Conservation (phyloP, 306 rosid species). For the Pterocarpus santalinus region DNA sequence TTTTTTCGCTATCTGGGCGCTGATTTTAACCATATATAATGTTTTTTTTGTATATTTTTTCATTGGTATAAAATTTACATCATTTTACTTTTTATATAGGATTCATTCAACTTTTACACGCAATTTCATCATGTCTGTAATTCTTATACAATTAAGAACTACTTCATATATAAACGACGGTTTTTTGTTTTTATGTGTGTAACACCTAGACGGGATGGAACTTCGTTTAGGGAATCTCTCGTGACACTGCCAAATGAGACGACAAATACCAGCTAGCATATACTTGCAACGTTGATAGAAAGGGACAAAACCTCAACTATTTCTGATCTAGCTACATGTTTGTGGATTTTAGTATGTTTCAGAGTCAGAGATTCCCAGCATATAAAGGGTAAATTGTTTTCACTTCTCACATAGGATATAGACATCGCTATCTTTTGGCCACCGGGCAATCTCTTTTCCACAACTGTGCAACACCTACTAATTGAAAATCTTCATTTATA, state of each 20-base stretch:
- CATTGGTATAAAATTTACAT: too few species aligned
- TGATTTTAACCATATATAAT: too few species aligned
- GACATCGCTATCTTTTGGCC: slow-evolving; percentile 17
- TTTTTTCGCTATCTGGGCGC: too few species aligned
- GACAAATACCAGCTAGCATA: slow-evolving; percentile 12
- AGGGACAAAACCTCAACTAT: slow-evolving; percentile 35
- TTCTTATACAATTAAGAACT: too few species aligned
- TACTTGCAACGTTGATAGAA: slow-evolving; percentile 12
- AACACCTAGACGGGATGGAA: neutral
- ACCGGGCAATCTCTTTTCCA: neutral
- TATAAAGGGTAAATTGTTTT: slow-evolving; percentile 26
- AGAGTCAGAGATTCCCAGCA: slow-evolving; percentile 45
- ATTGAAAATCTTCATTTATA: neutral
- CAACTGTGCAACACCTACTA: neutral
- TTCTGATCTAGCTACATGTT: slow-evolving; percentile 14
- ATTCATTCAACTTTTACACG: too few species aligned
- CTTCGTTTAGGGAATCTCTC: slow-evolving; percentile 36
- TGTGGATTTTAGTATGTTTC: slow-evolving; percentile 34
- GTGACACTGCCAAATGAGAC: slow-evolving; percentile 32
- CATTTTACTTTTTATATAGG: too few species aligned
- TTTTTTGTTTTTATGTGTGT: neutral
- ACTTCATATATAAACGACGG: neutral
- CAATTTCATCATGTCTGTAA: too few species aligned
- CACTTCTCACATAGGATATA: slow-evolving; percentile 6
- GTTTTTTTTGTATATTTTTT: too few species aligned